Evolutionary conservation across 2,329 filamentous ascomycete species (phyloP).

Genomic region (Neopestalotiopsis sp.): DNA sequence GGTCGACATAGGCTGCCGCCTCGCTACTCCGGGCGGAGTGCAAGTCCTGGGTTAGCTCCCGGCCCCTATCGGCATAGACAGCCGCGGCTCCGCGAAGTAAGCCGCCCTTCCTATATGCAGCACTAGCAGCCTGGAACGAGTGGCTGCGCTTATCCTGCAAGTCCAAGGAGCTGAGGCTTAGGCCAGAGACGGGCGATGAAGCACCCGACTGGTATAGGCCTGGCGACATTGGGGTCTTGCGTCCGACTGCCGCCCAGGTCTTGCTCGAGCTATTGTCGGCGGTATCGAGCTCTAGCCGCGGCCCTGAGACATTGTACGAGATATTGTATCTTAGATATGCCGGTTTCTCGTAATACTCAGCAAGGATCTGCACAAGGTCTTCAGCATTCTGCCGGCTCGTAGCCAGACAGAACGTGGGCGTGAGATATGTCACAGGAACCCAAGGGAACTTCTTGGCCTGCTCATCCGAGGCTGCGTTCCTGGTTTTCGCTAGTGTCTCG

Average conservation of each 20-base stretch:
- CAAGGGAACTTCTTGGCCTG: constrained; percentile 45
- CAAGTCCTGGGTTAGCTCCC: constrained; percentile 64
- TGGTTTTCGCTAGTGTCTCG: constrained; percentile 34
- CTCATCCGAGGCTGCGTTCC: constrained; percentile 30
- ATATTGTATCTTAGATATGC: constrained; percentile 37
- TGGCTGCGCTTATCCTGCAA: constrained; percentile 29
- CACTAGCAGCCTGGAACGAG: constrained; percentile 43
- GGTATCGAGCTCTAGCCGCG: constrained; percentile 16
- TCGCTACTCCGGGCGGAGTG: constrained; percentile 65
- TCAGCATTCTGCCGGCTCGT: constrained; percentile 34
- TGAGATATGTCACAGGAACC: constrained; percentile 48
- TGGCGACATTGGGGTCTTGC: constrained; percentile 5
- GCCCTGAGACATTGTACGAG: constrained; percentile 32
- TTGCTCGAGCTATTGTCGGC: background rate
- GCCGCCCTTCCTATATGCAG: constrained; percentile 54
- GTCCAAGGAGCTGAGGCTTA: constrained; percentile 19
- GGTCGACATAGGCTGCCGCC: constrained; percentile 72
- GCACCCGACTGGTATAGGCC: constrained; percentile 14
- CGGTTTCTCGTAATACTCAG: constrained; percentile 47
- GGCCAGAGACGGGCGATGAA: constrained; percentile 23
- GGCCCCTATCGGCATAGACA: constrained; percentile 75
- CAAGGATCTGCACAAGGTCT: constrained; percentile 47
- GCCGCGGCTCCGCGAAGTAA: constrained; percentile 77
- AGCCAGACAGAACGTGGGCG: constrained; percentile 45
- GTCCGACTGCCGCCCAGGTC: constrained; percentile 9